Base-by-base conservation (phyloP, 441 rosid species). In the Jatropha podagrica region DNA sequence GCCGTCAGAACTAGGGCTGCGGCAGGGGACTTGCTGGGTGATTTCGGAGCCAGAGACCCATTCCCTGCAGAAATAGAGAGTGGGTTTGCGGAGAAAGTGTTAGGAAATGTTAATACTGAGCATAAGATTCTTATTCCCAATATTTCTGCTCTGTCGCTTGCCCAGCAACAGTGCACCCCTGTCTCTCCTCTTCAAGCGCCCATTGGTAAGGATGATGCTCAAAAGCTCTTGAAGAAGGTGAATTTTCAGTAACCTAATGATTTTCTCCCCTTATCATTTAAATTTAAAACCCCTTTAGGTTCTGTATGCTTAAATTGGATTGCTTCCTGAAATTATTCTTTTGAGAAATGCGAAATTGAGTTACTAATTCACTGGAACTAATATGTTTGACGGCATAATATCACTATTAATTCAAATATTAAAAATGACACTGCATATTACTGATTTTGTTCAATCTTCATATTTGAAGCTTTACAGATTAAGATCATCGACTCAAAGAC, bases 31-130 rank as follows among this genome's bases (percentile, higher is more conserved):
- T 7, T 73, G 67, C 66, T 88, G 61, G 97, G 97, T 3, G 98
- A 95, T 74, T 92, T 91, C 56, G 97, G 98, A 15, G 96, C 91
- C 13, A 85, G 97, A 51, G 97, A 92, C 86, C 98, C 97, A 5
- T 92, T 90, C 68, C 96, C 98, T 38, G 91, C 80, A 55, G 99
- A 95, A 81, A 7, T 95, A 65, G 98, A 88, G 51, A 95, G 98
- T 62, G 75, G 78, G 1, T 95, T 95, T 84, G 99, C 73, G 4
- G 99, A 93, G 15, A 95, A 86, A 83, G 99, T 95, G 44, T 71
- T 90, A 77, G 98, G 97, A 0, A 71, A 79, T 58, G 79, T 74
- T 68, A 74, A 85, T 82, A 90, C 95, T 14, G 98, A 95, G 79
- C 97, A 91, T 76, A 95, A 87, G 85, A 90, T 91, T 77, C 83